phyloP scores from a whole-genome alignment of 441 rosid genomes.

The Pelargonium citronellum region DNA sequence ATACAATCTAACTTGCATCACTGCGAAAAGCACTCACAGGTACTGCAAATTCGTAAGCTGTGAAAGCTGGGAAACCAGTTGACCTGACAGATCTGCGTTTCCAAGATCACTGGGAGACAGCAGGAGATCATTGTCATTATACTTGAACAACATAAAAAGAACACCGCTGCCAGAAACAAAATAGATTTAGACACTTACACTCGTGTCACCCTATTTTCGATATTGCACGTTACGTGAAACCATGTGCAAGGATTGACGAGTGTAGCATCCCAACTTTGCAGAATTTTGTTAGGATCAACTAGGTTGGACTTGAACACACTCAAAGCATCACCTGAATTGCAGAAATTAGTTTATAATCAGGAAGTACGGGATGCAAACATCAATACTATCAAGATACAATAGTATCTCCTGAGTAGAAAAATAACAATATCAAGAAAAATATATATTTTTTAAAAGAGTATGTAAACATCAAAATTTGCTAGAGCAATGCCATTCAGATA shows the following conservation, averaged over 20 bases:
- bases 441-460: background rate
- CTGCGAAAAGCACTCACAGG: conserved; percentile 43
- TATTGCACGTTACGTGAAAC: conserved; percentile 95
- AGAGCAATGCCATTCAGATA: background rate
- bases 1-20: background rate
- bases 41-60: conserved; percentile 82
- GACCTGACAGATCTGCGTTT: conserved; percentile 84
- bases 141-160: background rate
- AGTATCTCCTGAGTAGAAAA: background rate
- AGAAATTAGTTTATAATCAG: background rate
- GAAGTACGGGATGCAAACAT: background rate
- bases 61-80: conserved; percentile 79
- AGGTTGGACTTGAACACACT: conserved; percentile 63
- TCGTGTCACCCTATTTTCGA: conserved; percentile 85
- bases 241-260: conserved; percentile 99
- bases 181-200: conserved; percentile 48
- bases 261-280: conserved; percentile 99
- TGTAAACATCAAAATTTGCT: background rate
- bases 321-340: conserved; percentile 75
- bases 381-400: background rate
- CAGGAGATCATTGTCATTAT: background rate
- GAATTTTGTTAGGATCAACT: conserved; percentile 74
- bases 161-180: background rate
- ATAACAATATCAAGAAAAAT: background rate
- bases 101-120: conserved; percentile 66